These are phyloP conservation scores for Apophysomyces variabilis DNA, from an alignment of 371 early-diverging fungal species.

Conservation along the genomic window DNA sequence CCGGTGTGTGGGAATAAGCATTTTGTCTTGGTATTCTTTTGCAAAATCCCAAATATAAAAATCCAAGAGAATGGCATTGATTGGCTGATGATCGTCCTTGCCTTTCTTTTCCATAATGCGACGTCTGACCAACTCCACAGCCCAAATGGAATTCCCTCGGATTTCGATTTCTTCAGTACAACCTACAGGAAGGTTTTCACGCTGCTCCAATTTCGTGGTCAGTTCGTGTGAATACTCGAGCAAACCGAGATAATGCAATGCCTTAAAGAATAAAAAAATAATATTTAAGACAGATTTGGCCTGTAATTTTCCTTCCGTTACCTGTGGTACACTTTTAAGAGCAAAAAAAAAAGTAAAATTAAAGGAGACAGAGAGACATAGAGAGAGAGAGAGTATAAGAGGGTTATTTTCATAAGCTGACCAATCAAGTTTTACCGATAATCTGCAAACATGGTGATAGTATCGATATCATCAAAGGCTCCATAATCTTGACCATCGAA, in stretches of 20 bases:
- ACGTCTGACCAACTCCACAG: conserved; percentile 73
- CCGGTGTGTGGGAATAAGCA: conserved; percentile 76
- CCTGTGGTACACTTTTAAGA: conserved; percentile 59
- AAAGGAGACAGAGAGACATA: no score
- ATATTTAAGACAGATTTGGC: neutral
- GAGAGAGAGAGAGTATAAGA: no score
- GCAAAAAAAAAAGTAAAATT: neutral
- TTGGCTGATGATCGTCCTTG: conserved; percentile 24
- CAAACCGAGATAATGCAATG: conserved; percentile 73
- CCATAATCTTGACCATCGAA: conserved; percentile 76
- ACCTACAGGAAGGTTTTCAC: conserved; percentile 62
- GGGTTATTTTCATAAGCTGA: neutral
- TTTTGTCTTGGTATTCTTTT: conserved; percentile 64
- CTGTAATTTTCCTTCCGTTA: conserved; percentile 14
- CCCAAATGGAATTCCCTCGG: conserved; percentile 85
- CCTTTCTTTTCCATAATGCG: conserved; percentile 48
- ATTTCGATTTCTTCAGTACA: conserved; percentile 81
- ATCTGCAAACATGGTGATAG: conserved; percentile 94
- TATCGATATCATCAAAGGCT: conserved; percentile 77
- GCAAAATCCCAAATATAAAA: conserved; percentile 92
- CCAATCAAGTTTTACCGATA: conserved; percentile 59
- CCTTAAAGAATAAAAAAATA: conserved; percentile 39
- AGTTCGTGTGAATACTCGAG: conserved; percentile 72
- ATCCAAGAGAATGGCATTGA: conserved; percentile 86
- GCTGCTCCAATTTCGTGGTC: conserved; percentile 44